Base-by-base conservation (phyloP, 345 rosid genomes). In the Fremontodendron californicum region DNA sequence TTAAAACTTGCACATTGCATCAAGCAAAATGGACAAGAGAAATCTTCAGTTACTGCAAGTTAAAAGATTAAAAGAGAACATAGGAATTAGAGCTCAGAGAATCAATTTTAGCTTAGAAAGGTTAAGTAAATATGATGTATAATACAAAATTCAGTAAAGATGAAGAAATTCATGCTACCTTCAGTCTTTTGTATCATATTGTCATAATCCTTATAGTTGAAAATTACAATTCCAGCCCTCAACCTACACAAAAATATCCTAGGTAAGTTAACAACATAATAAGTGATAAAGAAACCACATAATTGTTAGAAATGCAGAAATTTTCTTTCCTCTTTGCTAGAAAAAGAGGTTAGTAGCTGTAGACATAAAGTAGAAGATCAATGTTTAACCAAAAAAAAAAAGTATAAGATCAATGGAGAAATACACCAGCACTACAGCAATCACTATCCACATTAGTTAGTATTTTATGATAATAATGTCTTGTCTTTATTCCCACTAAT, bases 11-110 rank as follows among this genome's bases (percentile, higher is more conserved):
- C 93, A 83, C 99, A 92, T 80, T 81, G 90, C 84, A 89, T 86
- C 81, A 83, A 83, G 88, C 99, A 96, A 80, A 96, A 94, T 4
- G 99, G 97, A 84, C 98, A 96, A 80, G 97, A 92, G 77, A 84
- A 94, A 78, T 92, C 91, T 81, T 91, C 95, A 79, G 90, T 92
- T 77, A 96, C 99, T 96, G 96, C 92, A 87, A 66, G 46, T 81
- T 55, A 74, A 49, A 61, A 13, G 39, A 31, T 61, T 29, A 61
- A 31, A 51, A 61, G 15, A 31, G 65, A 29, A 61, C n/a, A 29
- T 61, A 39, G 39, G 39, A 60, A 31, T 61, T 61, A 61, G 65
- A 61, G 39, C 39, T 29, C 39, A 61, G 39, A 29, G 39, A 29
- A 61, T 5, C 65, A 61, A 29, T 6, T 61, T 61, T 29, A 29